phyloP scores from a whole-genome alignment of 495 filamentous ascomycete species.

The Penicillium verhagenii region DNA sequence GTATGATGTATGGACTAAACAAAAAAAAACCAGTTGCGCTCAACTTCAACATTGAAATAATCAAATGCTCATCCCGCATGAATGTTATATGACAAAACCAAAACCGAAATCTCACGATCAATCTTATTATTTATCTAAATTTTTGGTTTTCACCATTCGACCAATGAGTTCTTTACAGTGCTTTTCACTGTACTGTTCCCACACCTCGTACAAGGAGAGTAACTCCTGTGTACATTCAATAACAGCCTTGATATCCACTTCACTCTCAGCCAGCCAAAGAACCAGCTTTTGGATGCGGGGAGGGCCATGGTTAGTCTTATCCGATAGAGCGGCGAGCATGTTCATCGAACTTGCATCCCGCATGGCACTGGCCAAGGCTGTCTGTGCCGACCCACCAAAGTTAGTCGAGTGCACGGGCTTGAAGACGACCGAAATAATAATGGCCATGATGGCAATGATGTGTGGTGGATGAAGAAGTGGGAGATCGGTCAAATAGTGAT shows the following conservation, averaged over 20 bases:
- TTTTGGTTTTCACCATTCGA: slow-evolving; percentile 78
- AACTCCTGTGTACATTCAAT: slow-evolving; percentile 94
- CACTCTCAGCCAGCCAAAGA: slow-evolving; percentile 87
- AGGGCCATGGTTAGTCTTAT: slow-evolving; percentile 34
- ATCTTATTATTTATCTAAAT: slow-evolving; percentile 65
- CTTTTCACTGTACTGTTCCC: slow-evolving; percentile 89
- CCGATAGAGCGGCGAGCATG: slow-evolving; percentile 39
- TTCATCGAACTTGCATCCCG: slow-evolving; percentile 42
- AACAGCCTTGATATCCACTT: slow-evolving; percentile 86
- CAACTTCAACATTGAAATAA: no score
- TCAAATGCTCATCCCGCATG: slow-evolving; percentile 7
- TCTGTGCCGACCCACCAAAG: slow-evolving; percentile 42
- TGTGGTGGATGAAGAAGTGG: slow-evolving; percentile 87
- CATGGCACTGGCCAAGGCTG: slow-evolving; percentile 38
- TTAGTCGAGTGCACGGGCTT: slow-evolving; percentile 50
- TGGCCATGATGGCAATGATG: slow-evolving; percentile 84
- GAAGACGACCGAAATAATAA: slow-evolving; percentile 80
- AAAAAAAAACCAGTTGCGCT: no score
- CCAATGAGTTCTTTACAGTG: slow-evolving; percentile 72
- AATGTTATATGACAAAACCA: no score
- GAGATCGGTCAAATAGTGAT: slow-evolving; percentile 92
- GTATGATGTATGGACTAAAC: no score
- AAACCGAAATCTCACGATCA: not conserved
- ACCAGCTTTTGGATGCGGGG: slow-evolving; percentile 67
- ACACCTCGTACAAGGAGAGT: slow-evolving; percentile 90